phyloP scores from a whole-genome alignment of 108 stramenopile genomes.

The Cyclotella cryptica region DNA sequence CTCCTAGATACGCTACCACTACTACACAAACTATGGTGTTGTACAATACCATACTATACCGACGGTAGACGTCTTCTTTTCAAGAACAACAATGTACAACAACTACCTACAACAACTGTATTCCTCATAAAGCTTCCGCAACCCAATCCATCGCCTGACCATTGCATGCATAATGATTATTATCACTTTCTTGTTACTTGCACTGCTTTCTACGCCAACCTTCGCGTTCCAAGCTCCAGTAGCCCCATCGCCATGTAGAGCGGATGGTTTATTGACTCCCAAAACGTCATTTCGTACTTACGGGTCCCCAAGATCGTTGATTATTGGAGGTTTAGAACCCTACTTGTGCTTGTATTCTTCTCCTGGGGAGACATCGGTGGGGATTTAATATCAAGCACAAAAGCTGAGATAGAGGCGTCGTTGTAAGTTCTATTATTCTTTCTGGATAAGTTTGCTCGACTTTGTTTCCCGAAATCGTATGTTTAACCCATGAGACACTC shows the following conservation, averaged over 20 bases:
- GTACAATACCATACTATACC: too few relatives aligned
- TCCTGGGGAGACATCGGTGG: not conserved
- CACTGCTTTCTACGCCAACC: not conserved
- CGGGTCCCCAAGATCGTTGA: not conserved
- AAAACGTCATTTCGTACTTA: not conserved
- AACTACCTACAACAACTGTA: too few relatives aligned
- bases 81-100: too few relatives aligned
- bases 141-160: not conserved
- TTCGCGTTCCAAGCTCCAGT: not conserved
- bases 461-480: not conserved
- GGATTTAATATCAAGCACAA: not conserved
- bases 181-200: not conserved
- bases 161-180: not conserved
- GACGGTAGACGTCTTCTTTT: too few relatives aligned
- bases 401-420: slow-evolving; percentile 10
- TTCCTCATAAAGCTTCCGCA: not conserved
- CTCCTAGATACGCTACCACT: too few relatives aligned
- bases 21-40: too few relatives aligned
- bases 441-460: not conserved
- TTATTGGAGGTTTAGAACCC: not conserved
- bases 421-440: not conserved
- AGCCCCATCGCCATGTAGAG: not conserved
- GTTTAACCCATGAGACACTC: not conserved
- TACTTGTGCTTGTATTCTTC: too few relatives aligned
- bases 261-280: not conserved